phyloP scores from a whole-genome alignment of 306 rosid genomes.

The Parietaria judaica region DNA sequence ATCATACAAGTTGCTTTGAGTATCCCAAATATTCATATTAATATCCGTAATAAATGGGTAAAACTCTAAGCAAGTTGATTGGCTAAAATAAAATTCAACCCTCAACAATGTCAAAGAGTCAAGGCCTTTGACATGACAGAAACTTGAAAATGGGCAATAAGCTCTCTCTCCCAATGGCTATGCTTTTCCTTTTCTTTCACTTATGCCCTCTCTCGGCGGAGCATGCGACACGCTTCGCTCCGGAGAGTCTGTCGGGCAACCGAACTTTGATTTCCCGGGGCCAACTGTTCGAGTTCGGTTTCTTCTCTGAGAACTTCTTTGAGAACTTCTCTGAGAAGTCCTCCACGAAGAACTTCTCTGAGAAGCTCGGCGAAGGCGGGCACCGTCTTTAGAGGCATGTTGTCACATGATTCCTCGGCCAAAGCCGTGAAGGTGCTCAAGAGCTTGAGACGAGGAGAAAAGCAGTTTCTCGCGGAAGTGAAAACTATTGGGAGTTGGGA shows the following conservation, averaged over 20 bases:
- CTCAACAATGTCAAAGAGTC: not conserved
- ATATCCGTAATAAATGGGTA: no score
- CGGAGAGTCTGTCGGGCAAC: constrained; percentile 19
- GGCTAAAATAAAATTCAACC: no score
- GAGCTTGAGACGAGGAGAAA: not conserved
- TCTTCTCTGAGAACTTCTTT: no score
- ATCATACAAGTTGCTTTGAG: no score
- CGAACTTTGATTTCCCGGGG: constrained; percentile 13
- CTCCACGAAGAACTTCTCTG: not conserved
- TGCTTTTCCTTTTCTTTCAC: no score
- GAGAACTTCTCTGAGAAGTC: no score
- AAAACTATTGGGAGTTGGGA: not conserved
- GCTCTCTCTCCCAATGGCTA: no score
- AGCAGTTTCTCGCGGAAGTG: not conserved
- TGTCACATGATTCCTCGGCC: not conserved
- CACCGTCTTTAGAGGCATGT: not conserved
- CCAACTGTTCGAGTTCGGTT: constrained; percentile 24
- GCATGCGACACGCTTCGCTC: constrained; percentile 8
- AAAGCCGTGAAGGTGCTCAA: not conserved
- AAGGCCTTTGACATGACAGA: not conserved
- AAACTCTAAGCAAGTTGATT: no score
- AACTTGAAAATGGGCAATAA: no score
- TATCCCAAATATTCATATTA: no score
- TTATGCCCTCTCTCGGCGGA: not conserved
- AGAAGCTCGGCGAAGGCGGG: not conserved